Base-by-base conservation (phyloP, 1,284 basidiomycete genomes). In the Fomitopsis betulina region DNA sequence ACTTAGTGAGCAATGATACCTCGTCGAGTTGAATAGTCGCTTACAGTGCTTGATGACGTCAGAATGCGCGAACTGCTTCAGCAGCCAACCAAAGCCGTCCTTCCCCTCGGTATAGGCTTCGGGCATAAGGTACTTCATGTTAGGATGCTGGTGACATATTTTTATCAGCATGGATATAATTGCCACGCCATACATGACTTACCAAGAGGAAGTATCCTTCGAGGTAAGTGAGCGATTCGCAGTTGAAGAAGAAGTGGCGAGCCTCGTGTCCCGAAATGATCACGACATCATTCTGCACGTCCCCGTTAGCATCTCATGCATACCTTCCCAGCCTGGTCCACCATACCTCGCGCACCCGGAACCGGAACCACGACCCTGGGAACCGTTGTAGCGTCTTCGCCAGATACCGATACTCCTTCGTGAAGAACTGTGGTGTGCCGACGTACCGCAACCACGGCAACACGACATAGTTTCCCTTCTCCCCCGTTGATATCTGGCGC, bases 361-460 rank as follows among this genome's bases (percentile, higher is more conserved):
- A 53, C 7, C 52, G 19, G 38, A 53, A 53, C 52, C 52, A 53
- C n/a, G 52, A 53, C 6, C 52, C 52, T 3, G 52, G 52, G 30
- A 53, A 53, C 23, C 25, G 19, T 19, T 40, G 37, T 15, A 39
- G 37, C 2, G 39, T 23, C 38, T 53, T 53, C 12, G 52, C 37
- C 19, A 53, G 23, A 27, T 53, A 53, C 25, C 39, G 52, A 27
- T 40, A 53, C 52, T 53, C 52, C n/a, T 39, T 53, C 27, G 52
- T 42, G 52, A 53, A 53, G 52, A 53, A 53, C 23, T 53, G 52
- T 17, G 52, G 52, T 10, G 52, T 53, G 30, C 52, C 52, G n/a
- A 53, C 6, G 39, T 53, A 53, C 15, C 52, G 37, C 33, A 53
- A 37, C 52, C 52, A 53, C 21, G 52, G 52, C 17, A 53, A 9